Percentiles rank a stretch among this genome's conserved stretches.
These are phyloP conservation scores for Baeospora myosura DNA, from an alignment of 1,284 basidiomycete genomes.

Conservation along the genomic window DNA sequence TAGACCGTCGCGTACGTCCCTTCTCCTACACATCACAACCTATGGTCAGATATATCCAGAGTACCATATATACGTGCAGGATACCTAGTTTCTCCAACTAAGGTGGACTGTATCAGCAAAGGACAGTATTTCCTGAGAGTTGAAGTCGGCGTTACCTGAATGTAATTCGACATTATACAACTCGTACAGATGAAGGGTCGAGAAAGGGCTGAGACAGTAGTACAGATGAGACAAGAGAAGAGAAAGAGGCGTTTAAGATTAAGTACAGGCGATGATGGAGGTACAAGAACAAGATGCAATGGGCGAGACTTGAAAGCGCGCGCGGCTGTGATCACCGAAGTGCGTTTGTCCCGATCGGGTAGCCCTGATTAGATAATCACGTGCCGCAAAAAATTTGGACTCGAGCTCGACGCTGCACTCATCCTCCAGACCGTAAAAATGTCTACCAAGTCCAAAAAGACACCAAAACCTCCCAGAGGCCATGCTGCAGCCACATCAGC, in stretches of 20 bases:
- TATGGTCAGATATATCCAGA: conserved; percentile 2
- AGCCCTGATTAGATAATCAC: no score
- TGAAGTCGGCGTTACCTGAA: conserved; percentile 42
- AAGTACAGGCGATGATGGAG: no score
- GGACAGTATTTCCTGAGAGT: conserved; percentile 9
- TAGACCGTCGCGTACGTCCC: conserved; percentile 87
- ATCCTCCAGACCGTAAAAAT: conserved; percentile 17
- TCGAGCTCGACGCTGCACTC: not conserved
- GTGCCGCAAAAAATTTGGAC: conserved; percentile 14
- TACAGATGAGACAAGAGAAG: conserved; percentile 7
- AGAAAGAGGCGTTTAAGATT: not conserved
- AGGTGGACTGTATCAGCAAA: conserved; percentile 22
- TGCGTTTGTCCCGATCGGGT: no score
- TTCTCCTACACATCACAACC: conserved; percentile 45
- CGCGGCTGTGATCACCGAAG: no score
- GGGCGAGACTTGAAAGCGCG: no score
- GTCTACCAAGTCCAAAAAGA: conserved; percentile 45
- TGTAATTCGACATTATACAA: conserved; percentile 52
- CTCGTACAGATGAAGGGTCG: no score
- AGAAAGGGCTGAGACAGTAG: no score
- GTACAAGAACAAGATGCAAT: conserved; percentile 8
- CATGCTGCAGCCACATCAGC: conserved; percentile 49
- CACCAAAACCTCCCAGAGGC: conserved; percentile 41
- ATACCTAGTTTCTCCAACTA: conserved; percentile 82
- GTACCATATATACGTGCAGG: conserved; percentile 15